These are phyloP conservation scores for Sugiyamaella castrensis DNA, from an alignment of 1,139 yeast genomes.

Conservation along the genomic window DNA sequence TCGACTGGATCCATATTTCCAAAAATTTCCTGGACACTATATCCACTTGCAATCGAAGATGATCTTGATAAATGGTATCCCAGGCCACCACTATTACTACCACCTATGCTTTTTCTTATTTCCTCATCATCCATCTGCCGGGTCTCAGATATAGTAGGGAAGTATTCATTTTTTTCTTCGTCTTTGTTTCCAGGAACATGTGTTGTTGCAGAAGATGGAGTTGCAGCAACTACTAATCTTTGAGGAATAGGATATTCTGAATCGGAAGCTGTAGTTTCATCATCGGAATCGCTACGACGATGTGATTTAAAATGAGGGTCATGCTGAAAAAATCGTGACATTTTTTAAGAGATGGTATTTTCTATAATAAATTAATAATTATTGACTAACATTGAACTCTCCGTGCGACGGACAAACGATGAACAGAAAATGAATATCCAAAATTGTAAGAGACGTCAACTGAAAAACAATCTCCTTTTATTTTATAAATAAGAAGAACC, in stretches of 20 bases:
- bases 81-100: background rate
- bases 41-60: slow-evolving; percentile 12
- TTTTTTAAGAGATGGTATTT: background rate
- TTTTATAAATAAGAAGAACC: too few species aligned
- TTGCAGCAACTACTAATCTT: slow-evolving; percentile 7
- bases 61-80: slow-evolving; percentile 1
- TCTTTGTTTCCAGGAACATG: background rate
- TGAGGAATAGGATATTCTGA: slow-evolving; percentile 16
- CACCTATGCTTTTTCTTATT: background rate
- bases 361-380: background rate
- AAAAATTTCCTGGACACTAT: slow-evolving; percentile 26
- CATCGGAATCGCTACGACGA: slow-evolving; percentile 7
- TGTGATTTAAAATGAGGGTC: slow-evolving; percentile 19
- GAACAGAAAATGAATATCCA: too few species aligned
- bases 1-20: slow-evolving; percentile 27
- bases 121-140: background rate
- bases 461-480: too few species aligned
- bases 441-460: too few species aligned
- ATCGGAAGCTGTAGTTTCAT: slow-evolving; percentile 3
- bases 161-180: slow-evolving; percentile 12
- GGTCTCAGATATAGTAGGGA: slow-evolving; percentile 7
- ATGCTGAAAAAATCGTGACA: background rate
- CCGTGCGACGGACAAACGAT: too few species aligned
- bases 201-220: slow-evolving; percentile 4
- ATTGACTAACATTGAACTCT: too few species aligned